Conservation (phyloP, 192 early-diverging fungal species). For the Radiomyces spectabilis region DNA sequence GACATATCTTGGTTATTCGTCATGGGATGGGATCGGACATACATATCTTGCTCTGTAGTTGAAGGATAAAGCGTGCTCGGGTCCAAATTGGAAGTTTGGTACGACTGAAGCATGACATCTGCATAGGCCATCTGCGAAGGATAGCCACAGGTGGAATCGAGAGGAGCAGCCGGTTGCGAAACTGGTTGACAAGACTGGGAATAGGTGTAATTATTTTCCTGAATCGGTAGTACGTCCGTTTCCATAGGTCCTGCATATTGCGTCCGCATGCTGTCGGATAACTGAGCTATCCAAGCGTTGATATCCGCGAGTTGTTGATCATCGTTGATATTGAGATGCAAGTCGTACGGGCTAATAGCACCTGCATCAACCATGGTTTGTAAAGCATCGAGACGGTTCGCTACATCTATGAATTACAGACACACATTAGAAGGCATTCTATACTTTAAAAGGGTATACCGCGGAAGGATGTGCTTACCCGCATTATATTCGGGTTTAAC, state of each 20-base stretch:
- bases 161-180: too few species aligned
- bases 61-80: not conserved
- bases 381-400: constrained; percentile 9
- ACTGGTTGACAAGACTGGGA: too few species aligned
- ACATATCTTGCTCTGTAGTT: not conserved
- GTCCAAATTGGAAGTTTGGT: not conserved
- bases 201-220: too few species aligned
- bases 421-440: too few species aligned
- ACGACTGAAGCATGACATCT: not conserved
- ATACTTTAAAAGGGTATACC: too few species aligned
- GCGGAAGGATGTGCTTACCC: too few species aligned
- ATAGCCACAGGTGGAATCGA: too few species aligned
- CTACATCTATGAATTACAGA: too few species aligned
- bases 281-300: constrained; percentile 20
- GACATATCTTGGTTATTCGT: not conserved
- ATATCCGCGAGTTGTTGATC: constrained; percentile 19
- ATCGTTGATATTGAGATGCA: constrained; percentile 14
- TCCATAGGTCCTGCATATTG: too few species aligned
- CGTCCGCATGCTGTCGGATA: constrained; percentile 5
- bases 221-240: too few species aligned
- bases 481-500: constrained; percentile 16
- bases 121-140: too few species aligned
- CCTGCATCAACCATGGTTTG: constrained; percentile 8
- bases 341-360: not conserved
- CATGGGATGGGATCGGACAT: constrained; percentile 10